Conservation (phyloP, 352 stramenopile genomes). For the Blastocystis sp. region DNA sequence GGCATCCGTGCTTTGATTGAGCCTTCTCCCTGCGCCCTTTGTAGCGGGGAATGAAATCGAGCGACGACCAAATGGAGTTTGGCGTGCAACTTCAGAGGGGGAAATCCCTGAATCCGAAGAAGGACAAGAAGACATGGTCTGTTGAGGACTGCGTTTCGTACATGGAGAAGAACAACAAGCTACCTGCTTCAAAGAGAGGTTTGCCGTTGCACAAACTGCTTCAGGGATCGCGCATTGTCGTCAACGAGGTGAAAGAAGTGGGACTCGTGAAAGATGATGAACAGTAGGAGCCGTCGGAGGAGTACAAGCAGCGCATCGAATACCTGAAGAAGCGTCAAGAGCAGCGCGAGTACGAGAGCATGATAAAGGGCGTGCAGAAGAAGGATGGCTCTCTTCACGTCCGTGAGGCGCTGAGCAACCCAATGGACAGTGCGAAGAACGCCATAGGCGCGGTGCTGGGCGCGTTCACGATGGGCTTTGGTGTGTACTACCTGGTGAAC, state of each 20-base stretch:
- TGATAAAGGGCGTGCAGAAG: background rate
- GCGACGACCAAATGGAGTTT: constrained; percentile 14
- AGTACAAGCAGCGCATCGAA: constrained; percentile 21
- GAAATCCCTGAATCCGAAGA: background rate
- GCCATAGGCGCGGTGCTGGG: background rate
- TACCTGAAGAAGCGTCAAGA: background rate
- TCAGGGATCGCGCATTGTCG: background rate
- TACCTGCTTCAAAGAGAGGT: background rate
- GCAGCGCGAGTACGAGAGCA: background rate
- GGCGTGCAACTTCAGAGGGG: background rate
- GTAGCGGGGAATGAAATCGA: background rate
- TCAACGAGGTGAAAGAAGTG: background rate
- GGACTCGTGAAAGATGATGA: background rate
- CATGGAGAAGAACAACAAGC: background rate
- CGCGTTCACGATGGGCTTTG: constrained; percentile 19
- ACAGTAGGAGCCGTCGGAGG: background rate
- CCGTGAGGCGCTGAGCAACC: constrained; percentile 27
- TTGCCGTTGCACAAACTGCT: background rate
- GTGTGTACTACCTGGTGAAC: constrained; percentile 1
- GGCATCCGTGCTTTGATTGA: background rate
- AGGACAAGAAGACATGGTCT: background rate
- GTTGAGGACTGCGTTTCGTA: constrained; percentile 21
- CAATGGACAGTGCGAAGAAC: constrained; percentile 37
- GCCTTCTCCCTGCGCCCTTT: background rate
- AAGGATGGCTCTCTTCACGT: constrained; percentile 3